Percentiles rank a stretch among this genome's conserved stretches.
These are phyloP conservation scores for Astragalus glycyphyllos DNA, from an alignment of 306 rosid genomes.

Conservation along the genomic window DNA sequence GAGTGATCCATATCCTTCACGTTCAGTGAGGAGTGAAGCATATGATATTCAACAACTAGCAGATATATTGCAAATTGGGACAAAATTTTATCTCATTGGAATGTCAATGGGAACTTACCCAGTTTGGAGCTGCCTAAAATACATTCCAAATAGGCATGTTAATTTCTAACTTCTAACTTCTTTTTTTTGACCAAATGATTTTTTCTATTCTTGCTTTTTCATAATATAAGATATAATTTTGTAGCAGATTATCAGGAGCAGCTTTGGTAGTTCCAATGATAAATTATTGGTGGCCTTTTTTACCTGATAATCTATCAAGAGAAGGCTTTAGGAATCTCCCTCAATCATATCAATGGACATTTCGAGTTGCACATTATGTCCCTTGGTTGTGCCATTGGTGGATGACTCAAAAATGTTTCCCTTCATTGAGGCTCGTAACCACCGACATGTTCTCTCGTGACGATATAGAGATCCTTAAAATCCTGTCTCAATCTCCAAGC, in stretches of 20 bases:
- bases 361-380: constrained; percentile 62
- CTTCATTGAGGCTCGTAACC: constrained; percentile 52
- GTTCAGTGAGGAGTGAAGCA: constrained; percentile 88
- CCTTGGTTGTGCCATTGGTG: constrained; percentile 87
- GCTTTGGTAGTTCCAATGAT: constrained; percentile 75
- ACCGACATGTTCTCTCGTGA: constrained; percentile 32
- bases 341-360: constrained; percentile 50
- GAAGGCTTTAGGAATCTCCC: constrained; percentile 51
- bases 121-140: constrained; percentile 75
- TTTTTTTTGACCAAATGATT: no score
- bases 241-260: constrained; percentile 79
- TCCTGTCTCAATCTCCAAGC: constrained; percentile 41
- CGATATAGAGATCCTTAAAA: constrained; percentile 59
- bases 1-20: constrained; percentile 79
- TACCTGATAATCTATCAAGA: constrained; percentile 53
- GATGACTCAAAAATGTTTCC: constrained; percentile 82
- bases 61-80: constrained; percentile 66
- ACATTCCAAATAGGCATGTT: constrained; percentile 79
- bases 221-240: constrained; percentile 1
- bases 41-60: constrained; percentile 86
- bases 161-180: not conserved
- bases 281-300: constrained; percentile 72
- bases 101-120: constrained; percentile 72
- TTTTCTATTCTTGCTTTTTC: not conserved
- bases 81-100: constrained; percentile 72